Evolutionary conservation across 2,329 filamentous ascomycete genomes (phyloP).

Genomic region (Chrysoporthe puriensis): DNA sequence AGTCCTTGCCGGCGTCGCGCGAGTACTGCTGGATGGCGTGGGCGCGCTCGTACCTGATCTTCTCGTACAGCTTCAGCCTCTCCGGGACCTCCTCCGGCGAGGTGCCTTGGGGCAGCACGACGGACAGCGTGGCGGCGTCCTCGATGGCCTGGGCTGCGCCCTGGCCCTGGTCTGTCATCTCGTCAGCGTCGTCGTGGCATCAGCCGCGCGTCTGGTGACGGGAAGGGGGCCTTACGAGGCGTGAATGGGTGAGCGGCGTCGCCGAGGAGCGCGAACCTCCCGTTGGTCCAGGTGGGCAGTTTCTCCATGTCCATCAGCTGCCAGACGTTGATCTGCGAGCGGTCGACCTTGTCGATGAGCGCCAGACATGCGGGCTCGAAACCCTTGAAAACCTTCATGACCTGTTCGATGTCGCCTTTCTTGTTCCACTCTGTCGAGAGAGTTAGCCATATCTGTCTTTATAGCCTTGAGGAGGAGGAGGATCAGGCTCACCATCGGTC

Average conservation of each 20-base stretch:
- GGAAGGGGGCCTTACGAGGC: constrained; percentile 48
- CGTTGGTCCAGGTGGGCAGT: constrained; percentile 58
- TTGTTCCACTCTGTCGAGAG: constrained; percentile 43
- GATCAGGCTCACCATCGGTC: constrained; percentile 36
- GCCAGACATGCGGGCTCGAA: constrained; percentile 47
- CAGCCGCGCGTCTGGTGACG: no score
- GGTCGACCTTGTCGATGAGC: constrained; percentile 48
- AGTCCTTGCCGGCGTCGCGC: constrained; percentile 54
- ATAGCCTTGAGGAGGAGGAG: background rate
- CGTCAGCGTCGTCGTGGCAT: background rate
- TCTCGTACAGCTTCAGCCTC: constrained; percentile 62
- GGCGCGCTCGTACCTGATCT: constrained; percentile 60
- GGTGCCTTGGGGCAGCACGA: constrained; percentile 56
- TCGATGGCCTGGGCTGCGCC: constrained; percentile 69
- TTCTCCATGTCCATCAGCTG: constrained; percentile 64
- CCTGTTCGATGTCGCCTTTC: constrained; percentile 39
- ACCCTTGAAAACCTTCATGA: constrained; percentile 45
- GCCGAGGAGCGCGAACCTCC: constrained; percentile 60
- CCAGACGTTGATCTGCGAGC: constrained; percentile 57
- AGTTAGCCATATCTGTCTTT: constrained; percentile 24
- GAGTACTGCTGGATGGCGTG: constrained; percentile 61
- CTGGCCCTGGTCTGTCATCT: constrained; percentile 53
- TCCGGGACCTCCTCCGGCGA: constrained; percentile 51
- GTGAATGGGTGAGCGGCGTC: constrained; percentile 72
- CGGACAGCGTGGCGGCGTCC: constrained; percentile 62